Conservation (phyloP, 2,329 filamentous ascomycete species). For the Aspergillus tubingensis region DNA sequence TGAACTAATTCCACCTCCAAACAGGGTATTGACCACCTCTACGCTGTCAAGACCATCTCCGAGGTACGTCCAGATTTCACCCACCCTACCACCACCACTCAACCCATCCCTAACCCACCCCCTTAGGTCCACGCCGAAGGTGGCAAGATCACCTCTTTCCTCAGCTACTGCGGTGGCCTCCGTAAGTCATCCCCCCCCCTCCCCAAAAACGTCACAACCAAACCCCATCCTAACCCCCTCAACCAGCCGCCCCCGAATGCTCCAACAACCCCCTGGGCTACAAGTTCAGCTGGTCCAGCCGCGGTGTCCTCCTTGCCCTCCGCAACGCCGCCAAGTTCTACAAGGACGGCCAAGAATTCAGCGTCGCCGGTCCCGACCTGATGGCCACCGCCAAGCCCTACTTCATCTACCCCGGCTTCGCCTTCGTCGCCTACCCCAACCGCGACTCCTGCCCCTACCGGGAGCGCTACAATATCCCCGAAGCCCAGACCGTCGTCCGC, state of each 20-base stretch:
- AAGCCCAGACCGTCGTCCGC: conserved; percentile 82
- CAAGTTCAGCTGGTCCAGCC: conserved; percentile 81
- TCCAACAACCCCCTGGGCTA: conserved; percentile 90
- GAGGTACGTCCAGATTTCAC: conserved; percentile 27
- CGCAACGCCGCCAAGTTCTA: conserved; percentile 83
- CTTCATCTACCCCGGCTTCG: conserved; percentile 83
- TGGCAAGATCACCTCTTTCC: conserved; percentile 81
- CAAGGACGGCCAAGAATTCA: conserved; percentile 73
- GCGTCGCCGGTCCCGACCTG: conserved; percentile 66
- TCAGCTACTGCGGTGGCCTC: conserved; percentile 82
- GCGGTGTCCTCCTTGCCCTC: conserved; percentile 84
- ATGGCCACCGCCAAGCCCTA: conserved; percentile 90
- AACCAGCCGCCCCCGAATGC: conserved; percentile 61
- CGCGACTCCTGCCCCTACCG: conserved; percentile 84
- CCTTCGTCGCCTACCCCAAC: conserved; percentile 92
- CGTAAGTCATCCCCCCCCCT: conserved; percentile 25
- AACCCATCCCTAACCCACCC: neutral
- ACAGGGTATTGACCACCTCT: conserved; percentile 54
- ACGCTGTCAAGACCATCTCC: conserved; percentile 82
- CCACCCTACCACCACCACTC: neutral
- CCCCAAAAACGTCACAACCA: too few species aligned
- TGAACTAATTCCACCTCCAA: conserved; percentile 2
- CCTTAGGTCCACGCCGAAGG: conserved; percentile 77
- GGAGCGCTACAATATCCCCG: conserved; percentile 87
- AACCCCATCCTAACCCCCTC: neutral